Conservation (phyloP, 192 early-diverging fungal genomes). For the Glomus cerebriforme region DNA sequence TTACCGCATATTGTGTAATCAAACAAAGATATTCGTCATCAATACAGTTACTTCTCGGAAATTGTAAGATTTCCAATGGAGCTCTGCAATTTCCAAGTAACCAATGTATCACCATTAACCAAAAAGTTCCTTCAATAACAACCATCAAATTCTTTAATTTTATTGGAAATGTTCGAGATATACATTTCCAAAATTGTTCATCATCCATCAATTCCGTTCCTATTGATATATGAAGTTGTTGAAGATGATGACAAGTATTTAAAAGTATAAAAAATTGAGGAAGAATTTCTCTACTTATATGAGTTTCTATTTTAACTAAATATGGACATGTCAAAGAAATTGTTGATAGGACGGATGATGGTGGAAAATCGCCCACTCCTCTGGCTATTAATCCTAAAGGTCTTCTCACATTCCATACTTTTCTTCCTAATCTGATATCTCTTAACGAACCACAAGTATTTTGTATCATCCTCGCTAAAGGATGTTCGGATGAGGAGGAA, state of each 20-base stretch:
- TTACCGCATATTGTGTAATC: not conserved
- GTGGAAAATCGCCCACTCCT: constrained; percentile 9
- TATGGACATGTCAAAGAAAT: constrained; percentile 1
- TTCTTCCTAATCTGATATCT: constrained; percentile 10
- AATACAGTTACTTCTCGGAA: constrained; percentile 11
- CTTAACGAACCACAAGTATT: not conserved
- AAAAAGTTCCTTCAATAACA: constrained; percentile 21
- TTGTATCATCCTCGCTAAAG: constrained; percentile 2
- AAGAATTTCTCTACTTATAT: constrained; percentile 2
- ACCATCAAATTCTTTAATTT: constrained; percentile 12
- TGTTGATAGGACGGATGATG: constrained; percentile 2
- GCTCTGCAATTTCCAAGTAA: constrained; percentile 2
- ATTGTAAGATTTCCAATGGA: constrained; percentile 23
- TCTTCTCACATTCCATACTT: constrained; percentile 22
- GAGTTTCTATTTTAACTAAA: not conserved
- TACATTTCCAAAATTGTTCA: constrained; percentile 1
- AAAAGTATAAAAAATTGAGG: not conserved
- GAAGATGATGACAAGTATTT: not conserved
- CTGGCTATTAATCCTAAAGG: not conserved
- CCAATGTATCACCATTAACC: constrained; percentile 19
- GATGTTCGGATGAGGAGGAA: not conserved
- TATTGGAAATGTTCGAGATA: not conserved
- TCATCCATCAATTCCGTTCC: constrained; percentile 12
- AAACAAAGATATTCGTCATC: constrained; percentile 17
- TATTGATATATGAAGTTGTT: constrained; percentile 21